These are phyloP conservation scores for Trichosanthes cucumerina DNA, from an alignment of 306 rosid species.

Conservation along the genomic window DNA sequence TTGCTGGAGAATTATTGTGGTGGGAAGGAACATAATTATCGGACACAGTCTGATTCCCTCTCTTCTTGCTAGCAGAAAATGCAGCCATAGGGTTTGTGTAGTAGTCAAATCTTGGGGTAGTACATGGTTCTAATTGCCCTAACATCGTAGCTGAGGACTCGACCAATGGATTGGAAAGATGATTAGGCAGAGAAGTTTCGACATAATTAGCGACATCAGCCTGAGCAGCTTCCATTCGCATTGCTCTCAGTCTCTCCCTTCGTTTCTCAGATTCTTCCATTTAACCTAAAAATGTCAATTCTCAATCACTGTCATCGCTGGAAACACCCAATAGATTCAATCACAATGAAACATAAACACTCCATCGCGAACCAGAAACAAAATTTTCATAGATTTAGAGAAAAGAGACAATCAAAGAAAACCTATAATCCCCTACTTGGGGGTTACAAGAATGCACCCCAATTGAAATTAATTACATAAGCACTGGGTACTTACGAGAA, in stretches of 20 bases:
- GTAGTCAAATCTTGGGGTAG: slow-evolving; percentile 63
- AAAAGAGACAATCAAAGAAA: background rate
- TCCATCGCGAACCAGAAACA: background rate
- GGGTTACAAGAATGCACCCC: background rate
- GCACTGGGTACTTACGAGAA: background rate
- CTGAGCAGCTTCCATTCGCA: slow-evolving; percentile 58
- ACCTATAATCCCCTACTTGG: background rate
- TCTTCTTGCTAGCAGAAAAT: slow-evolving; percentile 46
- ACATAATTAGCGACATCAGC: slow-evolving; percentile 25
- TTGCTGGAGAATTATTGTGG: slow-evolving; percentile 20
- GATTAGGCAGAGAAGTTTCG: slow-evolving; percentile 20
- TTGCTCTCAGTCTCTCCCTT: slow-evolving; percentile 61
- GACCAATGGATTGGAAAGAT: slow-evolving; percentile 66
- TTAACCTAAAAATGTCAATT: slow-evolving; percentile 13
- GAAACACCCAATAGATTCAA: background rate
- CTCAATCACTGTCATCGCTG: background rate
- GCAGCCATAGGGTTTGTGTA: slow-evolving; percentile 92
- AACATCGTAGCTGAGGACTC: slow-evolving; percentile 31
- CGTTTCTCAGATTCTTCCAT: slow-evolving; percentile 87
- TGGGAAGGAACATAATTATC: slow-evolving; percentile 30
- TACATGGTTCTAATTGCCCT: slow-evolving; percentile 17
- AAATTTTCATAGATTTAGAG: background rate
- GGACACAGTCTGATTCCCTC: slow-evolving; percentile 22
- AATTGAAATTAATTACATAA: background rate
- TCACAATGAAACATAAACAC: background rate